phyloP scores from a whole-genome alignment of 192 early-diverging fungal species.

The Coemansia sp. region DNA sequence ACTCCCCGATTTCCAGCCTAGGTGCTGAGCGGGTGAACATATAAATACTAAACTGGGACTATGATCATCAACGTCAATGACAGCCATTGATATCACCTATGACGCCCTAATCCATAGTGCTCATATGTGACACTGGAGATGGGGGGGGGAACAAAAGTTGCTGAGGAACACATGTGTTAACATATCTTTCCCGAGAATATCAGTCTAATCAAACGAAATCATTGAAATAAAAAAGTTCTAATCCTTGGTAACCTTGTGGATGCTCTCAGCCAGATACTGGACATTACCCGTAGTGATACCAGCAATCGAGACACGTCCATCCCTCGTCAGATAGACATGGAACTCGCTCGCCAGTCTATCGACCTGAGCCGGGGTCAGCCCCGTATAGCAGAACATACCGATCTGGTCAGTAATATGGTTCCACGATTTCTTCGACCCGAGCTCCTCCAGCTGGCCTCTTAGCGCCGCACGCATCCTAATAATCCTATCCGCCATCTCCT shows the following conservation, averaged over 20 bases:
- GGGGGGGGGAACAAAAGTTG: too few relatives aligned
- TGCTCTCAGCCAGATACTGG: constrained; percentile 93
- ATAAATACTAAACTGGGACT: too few relatives aligned
- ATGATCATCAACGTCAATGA: too few relatives aligned
- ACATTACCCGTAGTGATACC: constrained; percentile 94
- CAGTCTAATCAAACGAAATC: too few relatives aligned
- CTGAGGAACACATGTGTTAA: too few relatives aligned
- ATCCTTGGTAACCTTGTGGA: constrained; percentile 91
- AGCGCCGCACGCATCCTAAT: constrained; percentile 86
- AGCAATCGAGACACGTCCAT: constrained; percentile 96
- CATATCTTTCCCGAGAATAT: too few relatives aligned
- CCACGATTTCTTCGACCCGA: constrained; percentile 80
- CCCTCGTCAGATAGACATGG: constrained; percentile 91
- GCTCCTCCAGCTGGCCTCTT: constrained; percentile 76
- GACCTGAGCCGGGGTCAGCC: constrained; percentile 86
- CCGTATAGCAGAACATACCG: constrained; percentile 99
- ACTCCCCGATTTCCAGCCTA: too few relatives aligned
- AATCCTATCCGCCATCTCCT: constrained; percentile 97
- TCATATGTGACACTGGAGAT: too few relatives aligned
- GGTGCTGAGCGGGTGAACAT: too few relatives aligned
- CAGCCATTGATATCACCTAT: too few relatives aligned
- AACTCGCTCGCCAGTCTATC: constrained; percentile 79
- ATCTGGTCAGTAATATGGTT: constrained; percentile 93
- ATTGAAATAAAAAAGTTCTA: not conserved
- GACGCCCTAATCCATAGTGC: too few relatives aligned